phyloP scores from a whole-genome alignment of 1,139 yeast species.

The Suhomyces chickasaworum region DNA sequence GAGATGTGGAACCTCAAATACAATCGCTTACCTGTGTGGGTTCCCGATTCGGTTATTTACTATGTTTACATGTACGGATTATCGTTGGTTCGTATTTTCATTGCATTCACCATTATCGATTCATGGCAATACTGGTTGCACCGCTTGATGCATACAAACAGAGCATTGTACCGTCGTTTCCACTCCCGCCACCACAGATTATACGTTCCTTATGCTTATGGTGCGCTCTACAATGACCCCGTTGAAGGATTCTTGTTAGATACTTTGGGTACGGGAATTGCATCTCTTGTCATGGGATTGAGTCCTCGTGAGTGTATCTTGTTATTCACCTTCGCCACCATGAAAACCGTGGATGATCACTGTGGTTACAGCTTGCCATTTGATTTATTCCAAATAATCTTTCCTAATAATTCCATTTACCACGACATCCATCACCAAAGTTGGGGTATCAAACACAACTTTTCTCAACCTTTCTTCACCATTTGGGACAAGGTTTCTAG shows the following conservation, averaged over 20 bases:
- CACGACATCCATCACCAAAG: constrained; percentile 97
- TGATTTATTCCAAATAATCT: constrained; percentile 83
- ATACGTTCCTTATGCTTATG: constrained; percentile 95
- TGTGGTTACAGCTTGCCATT: constrained; percentile 93
- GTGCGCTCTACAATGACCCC: constrained; percentile 93
- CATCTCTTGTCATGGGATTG: constrained; percentile 62
- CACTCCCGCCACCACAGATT: constrained; percentile 94
- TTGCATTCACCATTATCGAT: constrained; percentile 78
- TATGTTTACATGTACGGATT: constrained; percentile 59
- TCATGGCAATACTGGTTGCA: constrained; percentile 95
- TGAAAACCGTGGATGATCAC: constrained; percentile 97
- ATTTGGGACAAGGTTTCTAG: constrained; percentile 81
- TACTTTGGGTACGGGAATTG: constrained; percentile 88
- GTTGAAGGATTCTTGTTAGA: constrained; percentile 91
- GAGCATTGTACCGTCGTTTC: constrained; percentile 70
- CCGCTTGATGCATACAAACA: constrained; percentile 83
- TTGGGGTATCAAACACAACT: constrained; percentile 92
- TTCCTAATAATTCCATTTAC: constrained; percentile 93
- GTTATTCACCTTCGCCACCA: constrained; percentile 81
- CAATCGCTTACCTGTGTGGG: constrained; percentile 30
- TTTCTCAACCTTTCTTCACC: constrained; percentile 95
- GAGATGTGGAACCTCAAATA: constrained; percentile 68
- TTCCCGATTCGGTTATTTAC: constrained; percentile 51
- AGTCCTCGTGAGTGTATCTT: constrained; percentile 75
- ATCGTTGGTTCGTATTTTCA: constrained; percentile 54